Conservation (phyloP, 2,329 filamentous ascomycete species). For the Beauveria caledonica region DNA sequence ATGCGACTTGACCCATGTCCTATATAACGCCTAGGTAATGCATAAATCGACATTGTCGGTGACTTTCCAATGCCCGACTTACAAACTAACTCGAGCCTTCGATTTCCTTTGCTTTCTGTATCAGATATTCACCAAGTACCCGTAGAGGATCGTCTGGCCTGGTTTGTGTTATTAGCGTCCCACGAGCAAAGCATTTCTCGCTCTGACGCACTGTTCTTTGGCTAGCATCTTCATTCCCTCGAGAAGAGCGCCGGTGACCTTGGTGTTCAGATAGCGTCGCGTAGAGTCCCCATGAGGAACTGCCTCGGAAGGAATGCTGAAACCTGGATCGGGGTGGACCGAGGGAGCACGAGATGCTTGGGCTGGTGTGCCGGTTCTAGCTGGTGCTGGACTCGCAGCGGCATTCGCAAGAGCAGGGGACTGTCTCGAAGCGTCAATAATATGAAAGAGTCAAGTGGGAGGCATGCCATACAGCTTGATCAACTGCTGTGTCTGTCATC, state of each 20-base stretch:
- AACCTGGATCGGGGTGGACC: constrained; percentile 44
- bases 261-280: constrained; percentile 63
- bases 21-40: constrained; percentile 6
- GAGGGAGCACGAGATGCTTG: constrained; percentile 48
- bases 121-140: constrained; percentile 60
- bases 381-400: constrained; percentile 34
- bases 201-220: constrained; percentile 55
- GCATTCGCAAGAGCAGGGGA: constrained; percentile 30
- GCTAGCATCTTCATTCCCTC: constrained; percentile 69
- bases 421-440: constrained; percentile 19
- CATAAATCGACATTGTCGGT: not conserved
- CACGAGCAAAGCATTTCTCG: constrained; percentile 17
- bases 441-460: not conserved
- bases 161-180: constrained; percentile 12
- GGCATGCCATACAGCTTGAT: constrained; percentile 32
- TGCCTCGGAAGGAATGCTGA: constrained; percentile 51
- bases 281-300: constrained; percentile 59
- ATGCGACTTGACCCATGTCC: not conserved
- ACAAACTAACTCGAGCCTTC: not conserved
- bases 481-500: constrained; percentile 35
- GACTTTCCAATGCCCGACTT: not conserved
- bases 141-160: constrained; percentile 61
- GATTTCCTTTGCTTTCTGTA: constrained; percentile 60
- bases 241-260: constrained; percentile 58
- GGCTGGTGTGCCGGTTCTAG: constrained; percentile 42